Conservation (phyloP, 2,329 filamentous ascomycete species). For the Seiridium cupressi region DNA sequence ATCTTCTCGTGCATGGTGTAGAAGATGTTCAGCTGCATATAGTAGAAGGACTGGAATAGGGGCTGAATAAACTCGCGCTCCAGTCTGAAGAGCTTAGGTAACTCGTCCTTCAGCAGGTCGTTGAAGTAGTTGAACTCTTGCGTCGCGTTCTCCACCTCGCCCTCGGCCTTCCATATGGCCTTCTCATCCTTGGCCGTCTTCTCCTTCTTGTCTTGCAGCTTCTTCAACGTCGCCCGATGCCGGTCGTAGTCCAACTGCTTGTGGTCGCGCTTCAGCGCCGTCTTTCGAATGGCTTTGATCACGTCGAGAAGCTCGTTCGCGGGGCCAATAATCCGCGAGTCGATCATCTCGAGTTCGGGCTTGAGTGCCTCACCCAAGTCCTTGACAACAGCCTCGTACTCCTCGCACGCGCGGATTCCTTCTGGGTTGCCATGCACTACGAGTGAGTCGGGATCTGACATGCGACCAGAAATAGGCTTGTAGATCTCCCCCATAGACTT, state of each 20-base stretch:
- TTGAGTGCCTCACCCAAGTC: conserved; percentile 85
- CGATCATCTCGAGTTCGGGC: conserved; percentile 97
- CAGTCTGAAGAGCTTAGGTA: conserved; percentile 85
- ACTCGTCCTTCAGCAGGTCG: conserved; percentile 90
- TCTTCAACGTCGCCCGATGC: conserved; percentile 79
- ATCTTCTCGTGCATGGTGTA: conserved; percentile 98
- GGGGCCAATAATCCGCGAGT: conserved; percentile 83
- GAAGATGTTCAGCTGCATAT: conserved; percentile 99
- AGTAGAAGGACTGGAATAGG: conserved; percentile 98
- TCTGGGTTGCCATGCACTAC: conserved; percentile 84
- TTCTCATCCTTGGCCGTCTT: conserved; percentile 96
- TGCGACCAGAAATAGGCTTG: conserved; percentile 93
- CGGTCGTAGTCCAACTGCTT: conserved; percentile 97
- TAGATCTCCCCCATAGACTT: conserved; percentile 95
- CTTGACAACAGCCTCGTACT: conserved; percentile 88
- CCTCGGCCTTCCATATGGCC: conserved; percentile 92
- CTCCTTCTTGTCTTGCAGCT: conserved; percentile 96
- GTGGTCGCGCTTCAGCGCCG: conserved; percentile 85
- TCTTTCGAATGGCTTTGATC: conserved; percentile 92
- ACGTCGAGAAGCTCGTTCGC: conserved; percentile 92
- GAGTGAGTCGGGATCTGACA: conserved; percentile 87
- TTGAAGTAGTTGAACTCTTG: conserved; percentile 99
- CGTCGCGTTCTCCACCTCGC: conserved; percentile 84
- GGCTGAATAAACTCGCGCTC: conserved; percentile 95
- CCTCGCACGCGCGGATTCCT: conserved; percentile 91